Evolutionary conservation across 1,284 basidiomycete genomes (phyloP), one percentile per base, ranked within the genome.

Genomic region (Jaminaea rosea): DNA sequence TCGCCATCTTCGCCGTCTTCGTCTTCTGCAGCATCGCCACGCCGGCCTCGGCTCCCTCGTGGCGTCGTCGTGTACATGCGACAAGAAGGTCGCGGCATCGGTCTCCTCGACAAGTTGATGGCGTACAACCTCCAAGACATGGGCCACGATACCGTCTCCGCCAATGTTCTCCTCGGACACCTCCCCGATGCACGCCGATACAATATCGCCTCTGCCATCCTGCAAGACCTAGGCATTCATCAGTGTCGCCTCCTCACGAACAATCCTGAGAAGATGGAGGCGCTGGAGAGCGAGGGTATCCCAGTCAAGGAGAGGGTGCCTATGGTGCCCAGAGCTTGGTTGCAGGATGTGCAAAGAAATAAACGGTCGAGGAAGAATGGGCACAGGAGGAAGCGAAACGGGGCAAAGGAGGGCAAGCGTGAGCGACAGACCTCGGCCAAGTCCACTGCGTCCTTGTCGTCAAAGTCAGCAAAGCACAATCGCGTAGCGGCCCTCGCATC

Each of bases 121-220:
- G 94, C 94, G 10, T 99, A 99, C 79, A 99, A 99, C 72, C 79
- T 98, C 26, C 94, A 98, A 75, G 94, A 99, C 73, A 79, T 99
- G 50, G 94, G 94, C 0, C 89, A 97, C 72, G 94, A 98, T 77
- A 99, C 94, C 2, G 94, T 99, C 62, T 85, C 87, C 7, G 94
- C 94, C 39, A 99, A 99, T 75, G 78, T 98, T 39, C 81, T 97
- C 79, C 83, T 99, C 23, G 94, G 94, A 1, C 88, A 96, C 75
- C 80, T 84, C 52, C 92, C 94, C 4, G 94, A 99, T 75, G 88
- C 94, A 75, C 81, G 94, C 29, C 86, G 84, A 42, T 99, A 98
- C 76, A 88, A 87, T 61, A 81, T 98, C 52, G 92, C 93, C 0
- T 85, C 80, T 6, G 90, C 87, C 32, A 97, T 98, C 59, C 73